phyloP scores from a whole-genome alignment of 228 moss, liverwort and hornwort species.

The Sphagnum magellanicum region DNA sequence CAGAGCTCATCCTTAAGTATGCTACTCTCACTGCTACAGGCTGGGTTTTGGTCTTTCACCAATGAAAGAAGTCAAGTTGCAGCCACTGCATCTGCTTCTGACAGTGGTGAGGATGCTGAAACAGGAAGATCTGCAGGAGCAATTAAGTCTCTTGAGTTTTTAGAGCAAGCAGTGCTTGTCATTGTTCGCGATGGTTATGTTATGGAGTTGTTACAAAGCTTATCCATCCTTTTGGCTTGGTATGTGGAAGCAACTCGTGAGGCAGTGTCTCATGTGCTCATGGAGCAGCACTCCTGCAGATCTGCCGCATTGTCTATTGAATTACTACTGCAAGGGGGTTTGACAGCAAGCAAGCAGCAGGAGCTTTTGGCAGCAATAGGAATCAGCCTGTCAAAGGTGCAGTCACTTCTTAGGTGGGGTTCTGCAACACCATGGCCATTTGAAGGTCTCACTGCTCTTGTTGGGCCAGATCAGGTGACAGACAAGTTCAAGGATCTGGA shows the following conservation, averaged over 20 bases:
- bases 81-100: constrained; percentile 4
- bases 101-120: constrained; percentile 13
- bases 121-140: constrained; percentile 3
- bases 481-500: constrained; percentile 48
- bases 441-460: constrained; percentile 49
- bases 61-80: not conserved
- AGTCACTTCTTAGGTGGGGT: constrained; percentile 65
- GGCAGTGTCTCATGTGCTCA: constrained; percentile 61
- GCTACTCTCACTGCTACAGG: constrained; percentile 80
- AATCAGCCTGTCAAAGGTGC: constrained; percentile 49
- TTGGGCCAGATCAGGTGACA: constrained; percentile 41
- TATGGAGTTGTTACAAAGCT: constrained; percentile 39
- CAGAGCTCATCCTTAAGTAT: constrained; percentile 70
- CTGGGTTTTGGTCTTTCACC: constrained; percentile 30
- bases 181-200: constrained; percentile 42
- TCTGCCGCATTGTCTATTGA: constrained; percentile 47
- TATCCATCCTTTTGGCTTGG: constrained; percentile 61
- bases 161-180: constrained; percentile 23
- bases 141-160: constrained; percentile 24
- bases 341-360: constrained; percentile 67
- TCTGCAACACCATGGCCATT: constrained; percentile 64
- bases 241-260: constrained; percentile 64
- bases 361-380: constrained; percentile 69
- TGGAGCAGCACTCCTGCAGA: constrained; percentile 45
- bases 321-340: constrained; percentile 68